Base-by-base conservation (phyloP, 495 filamentous ascomycete species). In the Tuber magnatum region DNA sequence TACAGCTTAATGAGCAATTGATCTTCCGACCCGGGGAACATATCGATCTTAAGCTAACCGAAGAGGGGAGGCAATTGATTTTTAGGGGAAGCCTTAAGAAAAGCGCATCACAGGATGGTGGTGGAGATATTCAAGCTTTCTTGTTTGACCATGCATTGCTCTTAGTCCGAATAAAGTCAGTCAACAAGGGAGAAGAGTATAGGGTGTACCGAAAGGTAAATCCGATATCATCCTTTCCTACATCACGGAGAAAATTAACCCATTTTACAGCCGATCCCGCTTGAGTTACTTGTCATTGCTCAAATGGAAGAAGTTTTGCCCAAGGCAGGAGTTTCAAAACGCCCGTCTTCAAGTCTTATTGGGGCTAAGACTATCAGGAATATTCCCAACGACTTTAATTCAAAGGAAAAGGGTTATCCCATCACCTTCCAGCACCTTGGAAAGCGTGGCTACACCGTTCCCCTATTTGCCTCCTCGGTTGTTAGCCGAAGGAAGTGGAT, bases 391-490 rank as follows among this genome's bases (percentile, higher is more conserved):
- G 80, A 82, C 56, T 82, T 82, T 38, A 83, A 85, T 68, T 85
- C 86, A 75, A 86, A 86, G 80, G 86, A 93, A 81, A 93, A 97
- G 79, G 93, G 92, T 51, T 93, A 92, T 84, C 96, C 96, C 1
- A 95, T 99, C 80, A 98, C 94, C n/a, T 98, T 99, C 87, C 89
- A 91, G 72, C 96, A 98, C 86, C 88, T 99, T 40, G 96, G 96
- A n/a, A 96, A 94, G 82, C 93, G 93, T 73, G 94, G 94, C 51
- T 98, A 97, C 83, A 96, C 97, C 81, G 87, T 92, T 77, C 94
- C 94, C n/a, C 86, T 99, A 2, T 98, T 91, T 83, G 94, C 93
- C 40, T 88, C 89, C 35, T 93, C 90, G 69, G 91, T 91, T 74
- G 91, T 91, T 39, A 91, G 91, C 32, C 87, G 94, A 75, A 89